phyloP scores from a whole-genome alignment of 179 eudicot species.

The Beta macrorhiza region DNA sequence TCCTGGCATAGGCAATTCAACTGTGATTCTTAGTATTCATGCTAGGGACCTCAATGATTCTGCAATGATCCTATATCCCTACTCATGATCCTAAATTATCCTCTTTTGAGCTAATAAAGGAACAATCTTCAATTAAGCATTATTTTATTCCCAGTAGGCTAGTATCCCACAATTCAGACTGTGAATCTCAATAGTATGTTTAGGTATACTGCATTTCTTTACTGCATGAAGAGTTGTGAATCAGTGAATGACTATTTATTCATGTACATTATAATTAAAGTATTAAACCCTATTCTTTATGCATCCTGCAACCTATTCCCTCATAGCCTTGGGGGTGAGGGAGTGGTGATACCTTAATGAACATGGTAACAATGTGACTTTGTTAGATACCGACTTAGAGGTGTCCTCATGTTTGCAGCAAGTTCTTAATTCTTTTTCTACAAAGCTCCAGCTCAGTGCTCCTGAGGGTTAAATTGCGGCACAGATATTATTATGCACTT shows the following conservation, averaged over 20 bases:
- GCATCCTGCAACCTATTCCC: too few relatives aligned
- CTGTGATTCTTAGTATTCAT: background rate
- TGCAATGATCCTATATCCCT: background rate
- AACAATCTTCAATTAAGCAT: background rate
- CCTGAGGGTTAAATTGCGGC: background rate
- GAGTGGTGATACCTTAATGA: too few relatives aligned
- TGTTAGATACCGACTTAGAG: too few relatives aligned
- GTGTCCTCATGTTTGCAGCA: too few relatives aligned
- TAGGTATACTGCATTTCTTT: background rate
- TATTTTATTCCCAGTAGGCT: background rate
- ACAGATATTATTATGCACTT: slow-evolving; percentile 3
- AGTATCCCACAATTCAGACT: background rate
- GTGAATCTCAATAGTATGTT: background rate
- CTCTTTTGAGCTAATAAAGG: background rate
- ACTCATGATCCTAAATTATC: background rate
- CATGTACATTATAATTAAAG: too few relatives aligned
- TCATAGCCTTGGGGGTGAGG: too few relatives aligned
- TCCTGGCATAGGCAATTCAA: background rate
- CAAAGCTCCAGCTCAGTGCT: background rate
- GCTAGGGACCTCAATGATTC: background rate
- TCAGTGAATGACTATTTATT: background rate
- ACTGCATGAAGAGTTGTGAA: background rate
- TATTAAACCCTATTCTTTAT: too few relatives aligned
- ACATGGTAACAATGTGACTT: too few relatives aligned
- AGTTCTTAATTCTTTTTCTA: too few relatives aligned